Evolutionary conservation across 2,329 filamentous ascomycete species (phyloP).

Genomic region (Curvularia eragrostidis): DNA sequence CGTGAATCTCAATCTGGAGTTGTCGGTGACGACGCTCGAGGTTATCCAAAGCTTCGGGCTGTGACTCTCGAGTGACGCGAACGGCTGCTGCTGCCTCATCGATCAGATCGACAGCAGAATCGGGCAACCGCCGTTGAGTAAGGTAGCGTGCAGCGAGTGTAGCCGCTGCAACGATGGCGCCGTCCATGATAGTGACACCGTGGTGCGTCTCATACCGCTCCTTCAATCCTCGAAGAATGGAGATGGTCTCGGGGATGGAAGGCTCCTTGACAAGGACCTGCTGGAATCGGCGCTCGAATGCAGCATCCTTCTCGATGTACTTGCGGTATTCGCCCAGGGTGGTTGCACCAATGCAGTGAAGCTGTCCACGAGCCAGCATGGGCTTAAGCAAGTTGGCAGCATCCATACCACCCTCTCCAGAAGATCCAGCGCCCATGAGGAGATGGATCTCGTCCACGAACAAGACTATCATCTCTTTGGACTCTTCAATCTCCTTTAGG

Average conservation of each 20-base stretch:
- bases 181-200: slow-evolving; percentile 94
- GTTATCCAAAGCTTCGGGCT: slow-evolving; percentile 94
- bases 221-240: slow-evolving; percentile 97
- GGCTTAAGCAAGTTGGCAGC: slow-evolving; percentile 97
- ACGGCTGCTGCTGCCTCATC: slow-evolving; percentile 98
- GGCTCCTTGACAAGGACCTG: slow-evolving; percentile 98
- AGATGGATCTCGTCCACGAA: slow-evolving; percentile 99
- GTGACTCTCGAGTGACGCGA: slow-evolving; percentile 91
- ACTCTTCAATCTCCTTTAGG: slow-evolving; percentile 92
- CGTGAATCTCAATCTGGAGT: slow-evolving; percentile 96
- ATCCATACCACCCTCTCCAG: slow-evolving; percentile 97
- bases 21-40: slow-evolving; percentile 89
- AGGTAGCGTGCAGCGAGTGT: slow-evolving; percentile 92
- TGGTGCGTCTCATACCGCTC: slow-evolving; percentile 98
- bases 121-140: slow-evolving; percentile 86
- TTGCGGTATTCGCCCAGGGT: slow-evolving; percentile 96
- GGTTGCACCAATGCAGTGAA: slow-evolving; percentile 97
- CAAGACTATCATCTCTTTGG: slow-evolving; percentile 94
- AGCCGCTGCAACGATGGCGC: slow-evolving; percentile 89
- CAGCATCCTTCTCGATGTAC: slow-evolving; percentile 98
- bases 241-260: slow-evolving; percentile 85
- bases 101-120: slow-evolving; percentile 95
- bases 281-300: slow-evolving; percentile 98
- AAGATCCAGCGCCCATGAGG: slow-evolving; percentile 94
- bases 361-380: slow-evolving; percentile 93